Base-by-base conservation (phyloP, 2,329 filamentous ascomycete genomes). In the Tolypocladium guangdongense region DNA sequence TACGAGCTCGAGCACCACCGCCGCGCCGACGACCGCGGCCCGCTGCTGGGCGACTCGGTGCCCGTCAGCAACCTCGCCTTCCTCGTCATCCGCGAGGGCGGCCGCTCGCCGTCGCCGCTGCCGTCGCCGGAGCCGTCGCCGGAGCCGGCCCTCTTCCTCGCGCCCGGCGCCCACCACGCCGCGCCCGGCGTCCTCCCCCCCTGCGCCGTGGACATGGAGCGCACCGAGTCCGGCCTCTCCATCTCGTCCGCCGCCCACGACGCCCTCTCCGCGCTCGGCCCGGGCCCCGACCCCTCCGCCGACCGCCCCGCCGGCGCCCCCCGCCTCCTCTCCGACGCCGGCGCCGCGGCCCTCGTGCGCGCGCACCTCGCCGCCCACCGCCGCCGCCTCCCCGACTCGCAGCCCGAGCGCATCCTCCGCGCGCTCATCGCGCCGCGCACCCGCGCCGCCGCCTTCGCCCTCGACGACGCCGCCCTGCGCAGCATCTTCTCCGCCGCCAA, bases 401-500 rank as follows among this genome's bases (percentile, higher is more conserved):
- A 76, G 51, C 76, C 80, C 53, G 78, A 77, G 56, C 75, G 80
- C 39, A 82, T 83, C 53, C 69, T 85, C 22, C 75, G 76, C 55
- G 75, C 75, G 30, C 74, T 84, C 50, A 81, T 85, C 61, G 74
- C 71, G 51, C 78, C 69, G 6, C 75, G 74, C 54, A 69, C 69
- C 7, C 66, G 67, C 7, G 66, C 70, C 6, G 70, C 71, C 22
- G 73, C 76, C 39, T 79, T 81, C 50, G 68, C 71, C 1, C 73
- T 84, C 35, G 81, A 84, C 66, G 75, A 83, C 59, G 70, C 74
- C 16, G 78, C 79, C 4, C 71, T 85, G 2, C 71, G 74, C 49
- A 76, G 74, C 62, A 82, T 85, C 57, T 80, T 85, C 62, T 77
- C 74, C 12, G 76, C 81, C 10, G 77, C 78, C 45, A 83, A 86